These are phyloP conservation scores for Limonium bicolor DNA, from an alignment of 148 eudicot species.

Conservation along the genomic window DNA sequence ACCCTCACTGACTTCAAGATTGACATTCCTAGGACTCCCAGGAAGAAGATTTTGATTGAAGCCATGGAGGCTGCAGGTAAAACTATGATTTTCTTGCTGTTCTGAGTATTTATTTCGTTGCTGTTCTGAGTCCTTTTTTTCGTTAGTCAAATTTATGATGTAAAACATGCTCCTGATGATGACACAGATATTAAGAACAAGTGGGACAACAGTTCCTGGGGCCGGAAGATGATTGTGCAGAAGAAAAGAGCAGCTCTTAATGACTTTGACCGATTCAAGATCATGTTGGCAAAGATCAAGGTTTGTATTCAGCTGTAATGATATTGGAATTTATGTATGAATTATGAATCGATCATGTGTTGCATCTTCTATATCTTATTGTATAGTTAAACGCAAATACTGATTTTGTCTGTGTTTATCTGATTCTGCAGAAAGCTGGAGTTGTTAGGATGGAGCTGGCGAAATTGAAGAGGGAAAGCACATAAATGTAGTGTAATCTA, in stretches of 20 bases:
- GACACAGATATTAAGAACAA: constrained; percentile 44
- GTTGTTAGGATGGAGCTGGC: constrained; percentile 5
- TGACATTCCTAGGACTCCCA: constrained; percentile 31
- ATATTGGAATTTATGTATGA: neutral
- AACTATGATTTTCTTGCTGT: neutral
- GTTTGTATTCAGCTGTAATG: constrained; percentile 1
- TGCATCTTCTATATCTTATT: too few species aligned
- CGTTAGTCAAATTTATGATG: too few species aligned
- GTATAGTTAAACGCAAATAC: too few species aligned
- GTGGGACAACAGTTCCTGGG: constrained; percentile 56
- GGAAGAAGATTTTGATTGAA: constrained; percentile 27
- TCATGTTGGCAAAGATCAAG: constrained; percentile 46
- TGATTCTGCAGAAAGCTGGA: constrained; percentile 7
- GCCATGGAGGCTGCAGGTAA: constrained; percentile 44
- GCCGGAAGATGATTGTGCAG: constrained; percentile 42
- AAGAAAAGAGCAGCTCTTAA: constrained; percentile 42
- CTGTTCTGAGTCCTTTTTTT: too few species aligned
- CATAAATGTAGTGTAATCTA: too few species aligned
- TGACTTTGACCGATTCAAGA: constrained; percentile 49
- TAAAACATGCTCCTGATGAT: too few species aligned
- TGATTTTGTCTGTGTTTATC: too few species aligned
- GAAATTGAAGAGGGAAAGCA: constrained; percentile 3
- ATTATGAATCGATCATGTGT: neutral
- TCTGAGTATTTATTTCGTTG: too few species aligned
- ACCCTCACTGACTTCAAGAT: constrained; percentile 38